Conservation (phyloP, 1,284 basidiomycete genomes). For the Boletellus deceptivus region DNA sequence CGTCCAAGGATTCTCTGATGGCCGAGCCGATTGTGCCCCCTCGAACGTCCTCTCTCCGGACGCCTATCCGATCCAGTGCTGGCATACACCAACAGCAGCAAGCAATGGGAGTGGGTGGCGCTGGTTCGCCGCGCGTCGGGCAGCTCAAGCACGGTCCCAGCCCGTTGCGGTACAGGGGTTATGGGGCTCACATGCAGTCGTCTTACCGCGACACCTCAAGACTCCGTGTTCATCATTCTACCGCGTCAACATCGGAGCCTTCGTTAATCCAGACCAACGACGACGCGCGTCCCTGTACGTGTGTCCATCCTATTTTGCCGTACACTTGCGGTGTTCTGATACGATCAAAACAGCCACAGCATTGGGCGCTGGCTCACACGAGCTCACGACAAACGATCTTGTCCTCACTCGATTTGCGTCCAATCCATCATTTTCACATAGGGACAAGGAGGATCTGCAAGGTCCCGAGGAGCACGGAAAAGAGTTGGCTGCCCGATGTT, state of each 20-base stretch:
- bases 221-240: slow-evolving; percentile 60
- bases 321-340: slow-evolving; percentile 18
- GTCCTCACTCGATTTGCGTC: slow-evolving; percentile 43
- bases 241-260: slow-evolving; percentile 75
- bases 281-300: slow-evolving; percentile 48
- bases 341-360: slow-evolving; percentile 24
- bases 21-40: slow-evolving; percentile 50
- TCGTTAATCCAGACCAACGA: slow-evolving; percentile 59
- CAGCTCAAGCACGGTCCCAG: slow-evolving; percentile 40
- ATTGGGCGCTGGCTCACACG: slow-evolving; percentile 45
- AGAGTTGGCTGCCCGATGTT: slow-evolving; percentile 76
- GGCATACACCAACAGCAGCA: slow-evolving; percentile 30
- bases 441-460: slow-evolving; percentile 55
- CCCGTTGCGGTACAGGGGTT: slow-evolving; percentile 40
- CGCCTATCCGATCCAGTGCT: slow-evolving; percentile 38
- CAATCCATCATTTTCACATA: slow-evolving; percentile 42
- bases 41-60: slow-evolving; percentile 56
- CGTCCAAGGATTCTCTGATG: slow-evolving; percentile 25
- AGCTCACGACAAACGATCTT: slow-evolving; percentile 49
- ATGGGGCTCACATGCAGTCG: slow-evolving; percentile 36
- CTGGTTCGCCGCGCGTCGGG: slow-evolving; percentile 26
- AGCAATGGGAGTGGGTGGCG: slow-evolving; percentile 18
- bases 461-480: slow-evolving; percentile 68
- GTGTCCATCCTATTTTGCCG: slow-evolving; percentile 8
- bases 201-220: slow-evolving; percentile 47